Evolutionary conservation across 2,329 filamentous ascomycete species (phyloP).

Genomic region (Acrocalymma vagum): DNA sequence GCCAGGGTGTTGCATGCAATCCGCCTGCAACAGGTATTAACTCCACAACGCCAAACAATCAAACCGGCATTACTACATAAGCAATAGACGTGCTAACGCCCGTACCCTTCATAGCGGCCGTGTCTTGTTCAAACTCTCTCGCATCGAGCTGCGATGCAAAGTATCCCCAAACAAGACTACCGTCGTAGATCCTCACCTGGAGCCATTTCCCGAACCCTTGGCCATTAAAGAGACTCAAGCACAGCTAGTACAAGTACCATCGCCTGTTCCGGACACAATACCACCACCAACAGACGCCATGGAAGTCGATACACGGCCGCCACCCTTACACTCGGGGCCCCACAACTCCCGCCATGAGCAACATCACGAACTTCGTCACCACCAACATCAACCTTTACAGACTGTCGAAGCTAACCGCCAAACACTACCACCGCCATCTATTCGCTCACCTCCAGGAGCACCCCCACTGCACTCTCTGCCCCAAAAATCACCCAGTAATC

Average conservation of each 20-base stretch:
- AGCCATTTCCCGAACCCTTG: slow-evolving; percentile 27
- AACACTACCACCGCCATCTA: slow-evolving; percentile 24
- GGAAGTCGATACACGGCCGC: slow-evolving; percentile 40
- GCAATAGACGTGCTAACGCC: slow-evolving; percentile 14
- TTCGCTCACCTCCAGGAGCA: slow-evolving; percentile 26
- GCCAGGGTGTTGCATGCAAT: slow-evolving; percentile 27
- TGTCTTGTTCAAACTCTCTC: slow-evolving; percentile 50
- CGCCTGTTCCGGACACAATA: slow-evolving; percentile 17
- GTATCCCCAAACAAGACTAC: slow-evolving; percentile 25
- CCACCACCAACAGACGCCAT: slow-evolving; percentile 25
- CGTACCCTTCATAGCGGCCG: slow-evolving; percentile 35
- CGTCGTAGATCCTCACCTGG: slow-evolving; percentile 37
- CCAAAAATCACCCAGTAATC: slow-evolving; percentile 26
- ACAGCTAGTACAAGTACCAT: too few relatives aligned
- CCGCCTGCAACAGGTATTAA: slow-evolving; percentile 28
- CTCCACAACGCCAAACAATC: slow-evolving; percentile 23
- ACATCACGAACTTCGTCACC: slow-evolving; percentile 23
- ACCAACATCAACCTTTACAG: slow-evolving; percentile 23
- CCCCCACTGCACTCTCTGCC: slow-evolving; percentile 17
- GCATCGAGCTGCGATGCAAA: slow-evolving; percentile 49
- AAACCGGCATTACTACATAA: slow-evolving; percentile 11
- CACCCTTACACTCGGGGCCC: slow-evolving; percentile 24
- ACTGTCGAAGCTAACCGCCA: slow-evolving; percentile 27
- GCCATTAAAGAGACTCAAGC: slow-evolving; percentile 24
- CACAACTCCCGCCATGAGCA: slow-evolving; percentile 23